Evolutionary conservation across 345 rosid genomes (phyloP).

Genomic region (Cardamine resedifolia): DNA sequence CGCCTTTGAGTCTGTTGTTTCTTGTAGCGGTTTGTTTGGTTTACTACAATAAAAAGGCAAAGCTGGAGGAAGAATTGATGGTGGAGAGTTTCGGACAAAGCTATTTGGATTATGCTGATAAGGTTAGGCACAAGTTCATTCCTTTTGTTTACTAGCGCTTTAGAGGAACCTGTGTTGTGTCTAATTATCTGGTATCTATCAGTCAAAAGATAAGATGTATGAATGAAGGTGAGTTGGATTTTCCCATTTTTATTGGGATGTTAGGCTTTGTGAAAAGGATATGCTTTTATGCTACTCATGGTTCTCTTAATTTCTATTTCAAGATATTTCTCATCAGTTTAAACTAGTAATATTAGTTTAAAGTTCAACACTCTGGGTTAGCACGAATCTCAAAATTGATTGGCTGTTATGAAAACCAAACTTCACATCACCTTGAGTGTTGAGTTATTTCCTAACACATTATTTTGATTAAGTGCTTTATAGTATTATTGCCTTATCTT

Average conservation of each 20-base stretch:
- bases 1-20: slow-evolving; percentile 71
- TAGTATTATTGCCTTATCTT: slow-evolving; percentile 17
- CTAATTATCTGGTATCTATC: slow-evolving; percentile 35
- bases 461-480: slow-evolving; percentile 23
- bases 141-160: slow-evolving; percentile 66
- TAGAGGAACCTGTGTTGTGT: slow-evolving; percentile 34
- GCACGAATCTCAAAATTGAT: slow-evolving; percentile 32
- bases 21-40: slow-evolving; percentile 59
- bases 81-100: slow-evolving; percentile 70
- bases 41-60: slow-evolving; percentile 70
- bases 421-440: slow-evolving; percentile 26
- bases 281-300: slow-evolving; percentile 31
- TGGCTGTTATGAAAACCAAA: slow-evolving; percentile 30
- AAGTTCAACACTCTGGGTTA: slow-evolving; percentile 5
- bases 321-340: slow-evolving; percentile 23
- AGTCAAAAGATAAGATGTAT: slow-evolving; percentile 37
- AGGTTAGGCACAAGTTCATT: slow-evolving; percentile 74
- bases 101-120: slow-evolving; percentile 62
- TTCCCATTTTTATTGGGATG: slow-evolving; percentile 22
- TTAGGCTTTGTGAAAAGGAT: slow-evolving; percentile 39
- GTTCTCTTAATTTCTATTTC: slow-evolving; percentile 8
- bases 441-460: slow-evolving; percentile 11
- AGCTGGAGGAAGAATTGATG: slow-evolving; percentile 73
- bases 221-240: slow-evolving; percentile 24
- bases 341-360: slow-evolving; percentile 13